These are phyloP conservation scores for Boletus coccyginus DNA, from an alignment of 768 basidiomycete genomes.

Conservation along the genomic window DNA sequence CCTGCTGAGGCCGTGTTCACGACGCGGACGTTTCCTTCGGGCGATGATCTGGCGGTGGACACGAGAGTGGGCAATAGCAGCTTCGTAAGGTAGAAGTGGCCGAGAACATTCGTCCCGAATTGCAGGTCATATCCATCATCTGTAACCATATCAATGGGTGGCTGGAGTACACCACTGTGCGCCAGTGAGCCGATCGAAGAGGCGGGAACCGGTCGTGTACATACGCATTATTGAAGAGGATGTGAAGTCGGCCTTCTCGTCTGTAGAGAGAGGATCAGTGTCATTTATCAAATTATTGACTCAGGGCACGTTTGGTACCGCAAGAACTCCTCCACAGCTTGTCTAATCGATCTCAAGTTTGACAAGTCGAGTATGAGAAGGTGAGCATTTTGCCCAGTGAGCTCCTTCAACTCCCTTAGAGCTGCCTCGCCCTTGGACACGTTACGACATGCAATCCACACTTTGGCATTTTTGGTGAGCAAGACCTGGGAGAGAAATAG, in stretches of 20 bases:
- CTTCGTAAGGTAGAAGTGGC: conserved; percentile 10
- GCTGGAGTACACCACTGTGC: not conserved
- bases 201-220: not conserved
- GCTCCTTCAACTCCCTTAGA: conserved; percentile 37
- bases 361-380: conserved; percentile 34
- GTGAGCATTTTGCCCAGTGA: conserved; percentile 30
- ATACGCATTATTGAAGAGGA: conserved; percentile 12
- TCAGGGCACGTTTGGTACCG: conserved; percentile 24
- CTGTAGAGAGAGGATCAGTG: conserved; percentile 18
- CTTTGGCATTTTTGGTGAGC: conserved; percentile 23
- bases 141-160: conserved; percentile 3
- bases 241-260: conserved; percentile 6
- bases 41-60: conserved; percentile 21
- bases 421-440: conserved; percentile 37
- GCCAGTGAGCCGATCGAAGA: not conserved
- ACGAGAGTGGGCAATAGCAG: conserved; percentile 14
- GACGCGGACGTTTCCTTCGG: conserved; percentile 29
- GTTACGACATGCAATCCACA: conserved; percentile 49
- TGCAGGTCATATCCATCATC: conserved; percentile 8
- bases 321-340: conserved; percentile 30
- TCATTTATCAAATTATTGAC: conserved; percentile 21
- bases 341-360: conserved; percentile 30
- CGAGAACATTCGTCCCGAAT: conserved; percentile 9
- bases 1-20: conserved; percentile 28
- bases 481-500: not conserved